Percentiles rank a stretch among this genome's conserved stretches.
Evolutionary conservation across 352 stramenopile genomes (phyloP).

Genomic region (Phytopythium aichiense): DNA sequence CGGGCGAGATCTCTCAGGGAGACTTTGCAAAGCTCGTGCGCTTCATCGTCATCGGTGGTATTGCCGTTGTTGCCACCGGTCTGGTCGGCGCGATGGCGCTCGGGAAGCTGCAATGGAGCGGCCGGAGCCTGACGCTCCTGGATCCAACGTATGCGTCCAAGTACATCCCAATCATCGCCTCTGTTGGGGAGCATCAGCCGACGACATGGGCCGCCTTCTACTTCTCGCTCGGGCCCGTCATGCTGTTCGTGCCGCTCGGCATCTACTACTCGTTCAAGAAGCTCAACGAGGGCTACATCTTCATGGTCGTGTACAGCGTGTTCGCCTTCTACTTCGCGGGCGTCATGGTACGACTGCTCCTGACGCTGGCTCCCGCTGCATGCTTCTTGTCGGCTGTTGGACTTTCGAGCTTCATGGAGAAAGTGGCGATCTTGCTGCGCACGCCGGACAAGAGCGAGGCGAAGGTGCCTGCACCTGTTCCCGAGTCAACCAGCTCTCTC

Average conservation of each 20-base stretch:
- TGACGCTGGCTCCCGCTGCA: constrained; percentile 87
- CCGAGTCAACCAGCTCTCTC: not conserved
- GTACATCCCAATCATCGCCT: constrained; percentile 96
- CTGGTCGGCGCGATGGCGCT: constrained; percentile 55
- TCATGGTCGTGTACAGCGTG: constrained; percentile 91
- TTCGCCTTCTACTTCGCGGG: constrained; percentile 92
- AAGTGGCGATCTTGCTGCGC: constrained; percentile 20
- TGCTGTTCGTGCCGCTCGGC: constrained; percentile 88
- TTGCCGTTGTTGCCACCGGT: constrained; percentile 23
- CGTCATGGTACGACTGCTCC: constrained; percentile 91
- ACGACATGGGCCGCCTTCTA: constrained; percentile 91
- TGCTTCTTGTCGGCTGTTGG: constrained; percentile 89
- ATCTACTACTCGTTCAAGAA: constrained; percentile 84
- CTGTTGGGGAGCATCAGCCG: constrained; percentile 93
- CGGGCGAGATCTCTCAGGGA: constrained; percentile 34
- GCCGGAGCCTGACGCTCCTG: constrained; percentile 88
- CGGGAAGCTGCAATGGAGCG: constrained; percentile 88
- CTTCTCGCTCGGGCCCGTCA: constrained; percentile 86
- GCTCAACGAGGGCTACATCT: constrained; percentile 68
- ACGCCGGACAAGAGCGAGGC: not conserved
- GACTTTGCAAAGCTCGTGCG: constrained; percentile 48
- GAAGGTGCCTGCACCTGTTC: not conserved
- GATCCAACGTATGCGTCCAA: constrained; percentile 93
- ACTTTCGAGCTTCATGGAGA: constrained; percentile 59
- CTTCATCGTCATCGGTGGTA: constrained; percentile 27